Evolutionary conservation across 2,329 filamentous ascomycete genomes (phyloP), one percentile per base, ranked within the genome.

Genomic region (Ceratocystis alfenasii): DNA sequence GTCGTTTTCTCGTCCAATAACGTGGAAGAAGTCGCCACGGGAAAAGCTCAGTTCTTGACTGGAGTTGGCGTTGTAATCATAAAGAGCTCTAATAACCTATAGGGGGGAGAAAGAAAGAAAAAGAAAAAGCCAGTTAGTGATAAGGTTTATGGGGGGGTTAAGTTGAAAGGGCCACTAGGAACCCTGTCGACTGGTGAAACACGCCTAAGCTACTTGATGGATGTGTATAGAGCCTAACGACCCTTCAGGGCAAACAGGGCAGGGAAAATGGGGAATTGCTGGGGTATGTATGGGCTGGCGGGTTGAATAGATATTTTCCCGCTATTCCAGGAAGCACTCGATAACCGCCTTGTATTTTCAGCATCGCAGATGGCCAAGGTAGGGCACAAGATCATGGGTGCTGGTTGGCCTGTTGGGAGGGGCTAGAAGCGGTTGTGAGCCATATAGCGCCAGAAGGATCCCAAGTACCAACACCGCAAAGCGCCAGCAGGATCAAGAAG

Each of bases 21-120:
- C 94, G 79, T 97, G 93, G 75, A 99, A 94, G 76, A 97, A 99
- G 75, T 99, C 94, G 73, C 94, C 94, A 74, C 90, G 89, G 70
- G 87, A 90, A 77, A 99, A 99, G 74, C 88, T 87, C 72, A 99
- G 81, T 78, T 96, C 87, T 74, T 93, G 87, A 64, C 78, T 78
- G 68, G 85, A 84, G 72, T 87, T 83, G 68, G 91, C 89, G 72
- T 87, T 83, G 78, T 95, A 95, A 76, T 95, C 90, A 81, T 95
- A 96, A 67, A 96, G 87, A 36, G 94, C 94, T 80, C 93, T 91
- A 76, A 99, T 99, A 68, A 99, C 92, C 92, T 96, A 61, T 59
- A 59, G 25, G 50, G 50, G 36, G 60, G 55, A 28, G 28, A 63
- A 33, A 25, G 28, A 41, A 63, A 66, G 33, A 41, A 67, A 33